phyloP scores from a whole-genome alignment of 495 filamentous ascomycete genomes.

The Xanthoparmelia taractica region DNA sequence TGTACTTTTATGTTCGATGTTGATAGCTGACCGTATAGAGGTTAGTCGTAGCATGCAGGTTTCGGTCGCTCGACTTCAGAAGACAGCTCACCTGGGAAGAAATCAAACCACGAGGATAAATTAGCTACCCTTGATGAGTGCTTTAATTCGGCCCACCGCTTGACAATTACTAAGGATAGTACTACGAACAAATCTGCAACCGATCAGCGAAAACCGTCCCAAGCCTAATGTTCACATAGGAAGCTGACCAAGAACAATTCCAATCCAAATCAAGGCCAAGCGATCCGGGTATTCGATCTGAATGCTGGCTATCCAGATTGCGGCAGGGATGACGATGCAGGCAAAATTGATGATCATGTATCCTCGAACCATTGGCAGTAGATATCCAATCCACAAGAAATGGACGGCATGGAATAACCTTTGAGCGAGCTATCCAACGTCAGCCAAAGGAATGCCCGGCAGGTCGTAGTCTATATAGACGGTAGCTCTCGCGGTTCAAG shows the following conservation, averaged over 20 bases:
- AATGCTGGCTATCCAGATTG: conserved; percentile 48
- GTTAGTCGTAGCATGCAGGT: background rate
- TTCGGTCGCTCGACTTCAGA: background rate
- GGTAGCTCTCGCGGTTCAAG: background rate
- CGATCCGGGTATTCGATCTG: conserved; percentile 39
- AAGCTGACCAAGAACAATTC: conserved; percentile 28
- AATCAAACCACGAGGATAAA: conserved; percentile 39
- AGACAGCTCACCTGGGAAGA: conserved; percentile 35
- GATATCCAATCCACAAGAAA: conserved; percentile 34
- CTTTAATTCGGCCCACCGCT: conserved; percentile 21
- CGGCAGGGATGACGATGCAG: conserved; percentile 33
- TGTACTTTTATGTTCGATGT: conserved; percentile 50
- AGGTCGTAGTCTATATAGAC: background rate
- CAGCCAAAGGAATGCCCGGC: background rate
- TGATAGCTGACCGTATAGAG: conserved; percentile 31
- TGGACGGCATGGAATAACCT: conserved; percentile 43
- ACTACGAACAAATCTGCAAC: conserved; percentile 35
- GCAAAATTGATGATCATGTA: conserved; percentile 42
- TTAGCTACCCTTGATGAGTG: conserved; percentile 15
- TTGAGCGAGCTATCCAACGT: conserved; percentile 35
- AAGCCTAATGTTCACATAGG: background rate
- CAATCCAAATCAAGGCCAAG: conserved; percentile 42
- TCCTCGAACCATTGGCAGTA: conserved; percentile 47
- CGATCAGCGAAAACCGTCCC: background rate
- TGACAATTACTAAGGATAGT: conserved; percentile 6